Conservation (phyloP, 495 filamentous ascomycete genomes). For the Xylaria castorea region DNA sequence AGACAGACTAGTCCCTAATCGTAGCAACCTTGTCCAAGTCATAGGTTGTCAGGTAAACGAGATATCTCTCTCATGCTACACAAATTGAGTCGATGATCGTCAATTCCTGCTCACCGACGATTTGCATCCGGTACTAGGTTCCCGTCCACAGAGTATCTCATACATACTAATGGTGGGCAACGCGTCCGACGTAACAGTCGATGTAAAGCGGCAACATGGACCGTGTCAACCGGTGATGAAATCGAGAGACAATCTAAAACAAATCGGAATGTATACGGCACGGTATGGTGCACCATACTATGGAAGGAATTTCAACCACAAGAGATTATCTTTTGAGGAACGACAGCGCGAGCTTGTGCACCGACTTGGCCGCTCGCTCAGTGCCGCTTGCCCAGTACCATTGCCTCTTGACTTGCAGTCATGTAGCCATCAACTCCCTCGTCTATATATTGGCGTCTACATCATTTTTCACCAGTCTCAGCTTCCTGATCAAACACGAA, state of each 20-base stretch:
- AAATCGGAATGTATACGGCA: neutral
- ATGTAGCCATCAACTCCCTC: no score
- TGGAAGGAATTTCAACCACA: neutral
- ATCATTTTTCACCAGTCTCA: neutral
- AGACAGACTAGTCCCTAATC: neutral
- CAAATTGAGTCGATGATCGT: neutral
- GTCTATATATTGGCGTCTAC: neutral
- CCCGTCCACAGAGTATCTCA: neutral
- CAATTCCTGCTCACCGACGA: neutral
- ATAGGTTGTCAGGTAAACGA: slow-evolving; percentile 5
- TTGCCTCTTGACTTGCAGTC: neutral
- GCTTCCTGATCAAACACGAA: neutral
- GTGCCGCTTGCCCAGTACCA: neutral
- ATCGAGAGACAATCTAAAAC: slow-evolving; percentile 10
- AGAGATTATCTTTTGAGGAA: neutral
- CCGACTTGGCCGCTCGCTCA: neutral
- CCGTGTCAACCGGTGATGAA: neutral
- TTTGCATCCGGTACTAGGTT: neutral
- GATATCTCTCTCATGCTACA: neutral
- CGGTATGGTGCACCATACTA: neutral
- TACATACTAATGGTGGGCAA: neutral
- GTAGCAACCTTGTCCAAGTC: neutral
- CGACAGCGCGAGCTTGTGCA: neutral
- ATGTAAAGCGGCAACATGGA: neutral
- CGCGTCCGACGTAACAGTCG: neutral